A percentile compares a stretch with the other conserved stretches of the same genome.
Evolutionary conservation across 371 early-diverging fungal species (phyloP).

Genomic region (Coemansia sp.): DNA sequence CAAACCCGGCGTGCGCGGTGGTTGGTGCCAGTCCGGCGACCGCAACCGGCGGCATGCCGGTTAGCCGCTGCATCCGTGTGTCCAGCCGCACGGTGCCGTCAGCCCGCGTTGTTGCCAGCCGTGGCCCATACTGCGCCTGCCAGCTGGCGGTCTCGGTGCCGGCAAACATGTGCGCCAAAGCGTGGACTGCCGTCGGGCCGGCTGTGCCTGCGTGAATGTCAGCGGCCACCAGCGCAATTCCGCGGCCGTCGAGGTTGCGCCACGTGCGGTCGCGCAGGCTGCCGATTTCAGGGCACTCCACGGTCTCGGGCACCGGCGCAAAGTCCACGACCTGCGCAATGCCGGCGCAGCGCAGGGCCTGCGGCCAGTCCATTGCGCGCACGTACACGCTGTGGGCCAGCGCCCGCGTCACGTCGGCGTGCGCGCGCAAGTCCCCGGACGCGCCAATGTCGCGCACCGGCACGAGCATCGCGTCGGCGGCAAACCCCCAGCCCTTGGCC

Average conservation of each 20-base stretch:
- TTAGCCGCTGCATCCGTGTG: constrained; percentile 78
- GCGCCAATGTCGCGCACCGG: constrained; percentile 68
- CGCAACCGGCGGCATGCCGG: constrained; percentile 59
- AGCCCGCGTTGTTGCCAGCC: constrained; percentile 47
- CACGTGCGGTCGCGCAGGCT: constrained; percentile 60
- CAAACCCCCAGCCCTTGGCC: constrained; percentile 56
- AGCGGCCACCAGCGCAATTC: constrained; percentile 58
- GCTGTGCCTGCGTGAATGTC: constrained; percentile 55
- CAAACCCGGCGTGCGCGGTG: constrained; percentile 33
- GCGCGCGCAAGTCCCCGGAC: background rate
- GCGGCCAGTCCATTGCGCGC: constrained; percentile 81
- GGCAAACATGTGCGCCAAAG: constrained; percentile 20
- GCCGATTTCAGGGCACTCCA: background rate
- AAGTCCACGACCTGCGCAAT: constrained; percentile 85
- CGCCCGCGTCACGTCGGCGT: constrained; percentile 55
- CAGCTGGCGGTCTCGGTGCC: constrained; percentile 55
- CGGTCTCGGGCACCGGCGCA: constrained; percentile 72
- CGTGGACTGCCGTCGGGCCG: constrained; percentile 35
- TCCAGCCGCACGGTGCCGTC: constrained; percentile 64
- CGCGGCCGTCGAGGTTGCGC: constrained; percentile 43
- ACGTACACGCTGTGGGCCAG: constrained; percentile 77
- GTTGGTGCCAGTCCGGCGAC: constrained; percentile 49
- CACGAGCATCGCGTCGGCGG: constrained; percentile 57
- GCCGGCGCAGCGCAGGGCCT: constrained; percentile 45
- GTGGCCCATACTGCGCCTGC: constrained; percentile 79